Base-by-base conservation (phyloP, 768 basidiomycete species). In the Macrocybe gigantea region DNA sequence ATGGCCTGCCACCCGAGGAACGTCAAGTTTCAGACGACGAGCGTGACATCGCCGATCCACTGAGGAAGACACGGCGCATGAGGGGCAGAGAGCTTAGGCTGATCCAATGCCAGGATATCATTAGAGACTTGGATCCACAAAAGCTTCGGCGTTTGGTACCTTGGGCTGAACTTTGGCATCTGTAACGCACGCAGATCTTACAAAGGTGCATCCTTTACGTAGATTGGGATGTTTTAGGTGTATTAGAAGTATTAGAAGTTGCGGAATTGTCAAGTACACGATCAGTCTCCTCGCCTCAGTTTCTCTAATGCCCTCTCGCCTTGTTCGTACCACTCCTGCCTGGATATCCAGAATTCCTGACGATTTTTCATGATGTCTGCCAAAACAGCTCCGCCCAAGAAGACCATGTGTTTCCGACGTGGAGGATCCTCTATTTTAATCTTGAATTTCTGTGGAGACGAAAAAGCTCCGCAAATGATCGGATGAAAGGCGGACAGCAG, bases 391-490 rank as follows among this genome's bases (percentile, higher is more conserved):
- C 96, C 96, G 22, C 96, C 96, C 6, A 98, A 80, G 84, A 97
- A 98, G 34, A 97, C 95, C 94, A 96, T 96, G 67, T 97, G 95
- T 68, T 97, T 98, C 61, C 96, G 81, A 61, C 93, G 85, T 31
- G 96, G 96, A 30, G 95, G 93, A 67, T 98, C 96, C 66, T 99
- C 95, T 58, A 98, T 97, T 40, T 85, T 83, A 64, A 98, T 94
- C 75, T 99, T 98, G 79, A 99, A 98, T 86, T 97, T 95, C 95
- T 99, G 61, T 14, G 30, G 8, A 14, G 2, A 32, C 13, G n/a
- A 29, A 33, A 33, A 7, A 33, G 33, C 13, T 44, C 38, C 41
- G 30, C 48, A 41, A 29, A 31, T 41, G 13, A 30, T 11, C 38
- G 44, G 7, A 43, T 7, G 44, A 15, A 29, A 4, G 12, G 32